Evolutionary conservation across 1,139 yeast species (phyloP), one percentile per base, ranked within the genome.

Genomic region (Blastobotrys petasosporus): DNA sequence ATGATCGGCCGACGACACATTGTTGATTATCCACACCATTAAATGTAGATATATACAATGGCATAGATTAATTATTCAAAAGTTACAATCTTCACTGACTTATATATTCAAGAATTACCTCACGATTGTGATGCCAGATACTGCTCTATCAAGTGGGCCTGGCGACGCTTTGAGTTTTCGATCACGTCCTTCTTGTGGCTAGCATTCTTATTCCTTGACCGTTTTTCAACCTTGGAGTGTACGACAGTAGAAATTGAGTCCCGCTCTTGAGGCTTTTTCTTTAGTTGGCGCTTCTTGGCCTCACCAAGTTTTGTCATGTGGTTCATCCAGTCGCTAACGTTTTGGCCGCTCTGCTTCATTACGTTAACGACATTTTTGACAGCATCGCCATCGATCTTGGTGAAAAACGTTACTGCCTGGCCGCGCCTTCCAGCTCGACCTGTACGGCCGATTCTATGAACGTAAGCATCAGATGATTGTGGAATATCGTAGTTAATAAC

Each of bases 401-500:
- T 88, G 70, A 85, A 94, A 55, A 90, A 83, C 0, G 98, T 94
- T 20, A 92, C 79, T 0, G 98, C 97, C 56, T 75, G 76, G 51
- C 98, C 98, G 2, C 69, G 60, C 54, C 84, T 79, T 1, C 96
- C 96, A 42, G 92, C 96, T 73, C 99, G 82, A 54, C 98, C 99
- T 1, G 98, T 92, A 73, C 99, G 84, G 65, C 99, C 99, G 58
- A 94, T 87, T 69, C 99, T 79, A 66, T 94, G 99, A 38, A 94
- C 96, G 64, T 94, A 94, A 0, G 96, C 83, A 65, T 92, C 97
- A 0, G 97, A 87, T 43, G 85, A 78, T 58, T 82, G 87, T 12
- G 99, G 99, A 4, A 92, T 95, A 67, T 94, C 99, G 63, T 92
- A 94, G 66, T 94, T 94, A 56, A 94, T 85, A 31, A 94, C 97